These are phyloP conservation scores for Boletus patriciae DNA, from an alignment of 768 basidiomycete species.

Conservation along the genomic window DNA sequence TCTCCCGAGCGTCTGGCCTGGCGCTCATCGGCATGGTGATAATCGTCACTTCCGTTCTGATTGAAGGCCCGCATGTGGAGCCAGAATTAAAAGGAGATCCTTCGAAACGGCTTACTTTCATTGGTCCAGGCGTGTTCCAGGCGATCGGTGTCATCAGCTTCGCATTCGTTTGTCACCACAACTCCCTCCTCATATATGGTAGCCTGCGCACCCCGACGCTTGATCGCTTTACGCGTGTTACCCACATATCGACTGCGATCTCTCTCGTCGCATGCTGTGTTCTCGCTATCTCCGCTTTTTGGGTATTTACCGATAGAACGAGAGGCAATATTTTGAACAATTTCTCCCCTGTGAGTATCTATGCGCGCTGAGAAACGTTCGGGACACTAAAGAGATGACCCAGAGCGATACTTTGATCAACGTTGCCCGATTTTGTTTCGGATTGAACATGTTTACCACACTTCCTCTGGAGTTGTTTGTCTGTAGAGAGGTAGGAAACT, in stretches of 20 bases:
- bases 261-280: slow-evolving; percentile 84
- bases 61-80: slow-evolving; percentile 77
- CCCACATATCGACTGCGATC: slow-evolving; percentile 84
- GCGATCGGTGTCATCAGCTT: slow-evolving; percentile 98
- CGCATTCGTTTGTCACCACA: slow-evolving; percentile 97
- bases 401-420: slow-evolving; percentile 90
- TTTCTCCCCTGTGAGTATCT: slow-evolving; percentile 63
- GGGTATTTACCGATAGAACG: slow-evolving; percentile 88
- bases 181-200: slow-evolving; percentile 94
- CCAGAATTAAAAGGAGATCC: slow-evolving; percentile 77
- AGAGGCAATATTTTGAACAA: slow-evolving; percentile 98
- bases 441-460: slow-evolving; percentile 97
- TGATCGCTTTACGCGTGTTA: slow-evolving; percentile 89
- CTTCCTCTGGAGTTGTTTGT: slow-evolving; percentile 95
- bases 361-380: neutral
- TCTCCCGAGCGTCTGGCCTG: slow-evolving; percentile 87
- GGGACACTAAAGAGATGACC: slow-evolving; percentile 2
- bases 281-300: slow-evolving; percentile 82
- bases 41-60: slow-evolving; percentile 82
- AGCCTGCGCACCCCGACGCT: slow-evolving; percentile 90
- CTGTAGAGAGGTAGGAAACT: slow-evolving; percentile 76
- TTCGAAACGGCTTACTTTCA: slow-evolving; percentile 67
- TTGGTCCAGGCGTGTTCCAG: slow-evolving; percentile 83
- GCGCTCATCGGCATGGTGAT: slow-evolving; percentile 92
- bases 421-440: slow-evolving; percentile 91